Conservation (phyloP, 305 asterid species). For the Nicotiana rustica region DNA sequence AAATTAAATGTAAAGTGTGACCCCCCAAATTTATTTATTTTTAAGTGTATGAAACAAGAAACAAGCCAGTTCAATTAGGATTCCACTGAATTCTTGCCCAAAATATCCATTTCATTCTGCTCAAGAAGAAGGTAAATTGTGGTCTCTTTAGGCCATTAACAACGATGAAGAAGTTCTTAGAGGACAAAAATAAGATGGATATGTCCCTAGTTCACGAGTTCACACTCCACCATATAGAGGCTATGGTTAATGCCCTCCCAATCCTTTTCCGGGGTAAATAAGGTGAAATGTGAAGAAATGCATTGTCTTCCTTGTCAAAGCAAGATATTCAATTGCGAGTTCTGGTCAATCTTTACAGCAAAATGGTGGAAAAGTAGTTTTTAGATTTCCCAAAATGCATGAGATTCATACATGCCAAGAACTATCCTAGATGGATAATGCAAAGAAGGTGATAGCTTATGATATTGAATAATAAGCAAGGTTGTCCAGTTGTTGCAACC, state of each 20-base stretch:
- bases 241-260: slow-evolving; percentile 9
- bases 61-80: neutral
- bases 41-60: neutral
- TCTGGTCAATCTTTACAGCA: neutral
- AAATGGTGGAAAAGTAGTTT: neutral
- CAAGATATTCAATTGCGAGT: neutral
- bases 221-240: slow-evolving; percentile 19
- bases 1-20: neutral
- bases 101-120: neutral
- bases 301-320: neutral
- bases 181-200: neutral
- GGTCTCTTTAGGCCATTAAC: slow-evolving; percentile 12
- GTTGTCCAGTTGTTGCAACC: neutral
- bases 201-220: neutral
- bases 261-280: slow-evolving; percentile 18
- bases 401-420: slow-evolving; percentile 12
- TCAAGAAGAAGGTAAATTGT: neutral
- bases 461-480: slow-evolving; percentile 37
- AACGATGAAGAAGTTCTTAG: slow-evolving; percentile 4
- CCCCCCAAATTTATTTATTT: no score
- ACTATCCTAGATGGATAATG: slow-evolving; percentile 19
- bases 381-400: neutral
- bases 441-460: slow-evolving; percentile 37
- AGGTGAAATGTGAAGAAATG: neutral
- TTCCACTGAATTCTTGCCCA: slow-evolving; percentile 4